Base-by-base conservation (phyloP, 225 moss, liverwort and hornwort species). In the Rhytidiadelphus loreus region DNA sequence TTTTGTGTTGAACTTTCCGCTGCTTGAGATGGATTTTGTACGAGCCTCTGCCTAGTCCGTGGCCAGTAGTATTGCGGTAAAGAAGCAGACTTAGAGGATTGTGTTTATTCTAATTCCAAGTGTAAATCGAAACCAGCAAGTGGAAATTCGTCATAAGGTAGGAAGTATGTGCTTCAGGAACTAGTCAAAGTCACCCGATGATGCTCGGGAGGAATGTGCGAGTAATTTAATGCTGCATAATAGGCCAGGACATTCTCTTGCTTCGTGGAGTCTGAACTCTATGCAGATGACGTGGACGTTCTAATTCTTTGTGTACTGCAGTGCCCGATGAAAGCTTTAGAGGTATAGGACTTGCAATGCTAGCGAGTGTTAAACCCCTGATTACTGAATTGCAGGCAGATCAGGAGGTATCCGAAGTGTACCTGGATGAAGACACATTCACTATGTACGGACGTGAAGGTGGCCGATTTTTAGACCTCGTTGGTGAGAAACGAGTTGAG, bases 401-500 rank as follows among this genome's bases (percentile, higher is more conserved):
- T 64, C 86, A 92, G 82, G 97, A 98, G 81, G 92, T 90, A 53
- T 94, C 98, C 44, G 97, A 98, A 82, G 89, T 98, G 25, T 97
- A 96, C 62, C 76, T 97, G 63, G 98, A 98, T 82, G 98, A 98
- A 89, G 97, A 98, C 85, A 96, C 91, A 50, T 95, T 93, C 87
- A 91, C 90, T 6, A 95, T 98, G 90, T 98, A 92, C 57, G 97
- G 95, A 48, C 93, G 95, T 60, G 97, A 98, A 86, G 95, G 95
- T 55, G 94, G 95, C 32, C 95, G 96, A 30, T 92, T 89, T 53
- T 90, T 98, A 37, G 97, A 98, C 14, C 95, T 98, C 8, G 96
- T 96, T 14, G 95, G 96, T 43, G 93, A 93, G 86, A 92, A 91
- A 70, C 92, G 93, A 68, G 89, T 98, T 29, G 96, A 98, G 53